These are phyloP conservation scores for Echinochloa phyllopogon DNA, from an alignment of 176 grass and related monocot species.

Conservation along the genomic window DNA sequence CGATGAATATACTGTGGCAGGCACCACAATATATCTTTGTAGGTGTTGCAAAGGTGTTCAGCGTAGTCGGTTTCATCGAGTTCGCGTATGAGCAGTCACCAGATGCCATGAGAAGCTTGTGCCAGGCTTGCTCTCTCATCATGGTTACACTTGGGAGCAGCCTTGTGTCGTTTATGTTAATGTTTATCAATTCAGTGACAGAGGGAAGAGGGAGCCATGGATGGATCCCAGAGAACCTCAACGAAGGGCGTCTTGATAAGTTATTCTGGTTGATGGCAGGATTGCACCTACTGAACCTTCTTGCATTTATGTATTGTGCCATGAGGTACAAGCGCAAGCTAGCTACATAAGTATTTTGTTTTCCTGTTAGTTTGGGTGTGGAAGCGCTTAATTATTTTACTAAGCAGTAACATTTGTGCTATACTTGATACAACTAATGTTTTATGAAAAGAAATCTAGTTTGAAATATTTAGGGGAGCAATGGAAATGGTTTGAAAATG, in stretches of 20 bases:
- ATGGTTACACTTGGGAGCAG: constrained; percentile 6
- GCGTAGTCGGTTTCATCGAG: constrained; percentile 22
- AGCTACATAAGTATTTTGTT: background rate
- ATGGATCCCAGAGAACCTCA: constrained; percentile 21
- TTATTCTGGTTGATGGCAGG: constrained; percentile 31
- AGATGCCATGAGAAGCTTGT: constrained; percentile 35
- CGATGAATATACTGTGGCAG: constrained; percentile 32
- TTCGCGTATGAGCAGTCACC: constrained; percentile 35
- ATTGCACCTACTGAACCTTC: constrained; percentile 25
- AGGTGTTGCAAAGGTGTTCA: constrained; percentile 15
- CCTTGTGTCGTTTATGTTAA: constrained; percentile 5
- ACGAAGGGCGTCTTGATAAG: constrained; percentile 10
- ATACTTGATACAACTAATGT: background rate
- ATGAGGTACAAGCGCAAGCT: constrained; percentile 15
- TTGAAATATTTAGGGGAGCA: no score
- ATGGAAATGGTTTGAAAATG: no score
- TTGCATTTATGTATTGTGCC: constrained; percentile 6
- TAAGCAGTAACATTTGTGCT: background rate
- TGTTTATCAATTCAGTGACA: background rate
- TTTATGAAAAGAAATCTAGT: no score
- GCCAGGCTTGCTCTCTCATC: constrained; percentile 13
- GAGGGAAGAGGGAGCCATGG: background rate
- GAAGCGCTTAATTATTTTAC: background rate
- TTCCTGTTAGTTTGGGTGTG: background rate
- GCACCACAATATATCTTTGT: constrained; percentile 22